Evolutionary conservation across 495 filamentous ascomycete species (phyloP).

Genomic region (Aspergillus homomorphus): DNA sequence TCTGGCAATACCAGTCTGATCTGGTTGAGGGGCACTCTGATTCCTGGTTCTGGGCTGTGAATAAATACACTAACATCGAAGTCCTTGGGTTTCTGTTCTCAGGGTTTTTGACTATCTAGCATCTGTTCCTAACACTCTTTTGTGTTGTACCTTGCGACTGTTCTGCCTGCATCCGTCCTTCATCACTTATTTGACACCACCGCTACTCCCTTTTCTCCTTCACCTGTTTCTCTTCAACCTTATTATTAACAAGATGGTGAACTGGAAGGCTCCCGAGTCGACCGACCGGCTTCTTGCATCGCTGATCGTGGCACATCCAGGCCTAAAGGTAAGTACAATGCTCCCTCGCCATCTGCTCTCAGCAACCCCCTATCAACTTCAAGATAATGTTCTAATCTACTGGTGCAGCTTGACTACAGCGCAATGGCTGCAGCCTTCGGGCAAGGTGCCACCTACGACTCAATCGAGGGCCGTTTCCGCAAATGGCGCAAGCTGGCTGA

Average conservation of each 20-base stretch:
- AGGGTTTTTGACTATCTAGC: neutral
- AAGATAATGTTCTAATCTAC: neutral
- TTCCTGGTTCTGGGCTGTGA: neutral
- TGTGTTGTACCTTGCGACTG: neutral
- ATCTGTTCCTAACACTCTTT: neutral
- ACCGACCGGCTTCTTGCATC: slow-evolving; percentile 32
- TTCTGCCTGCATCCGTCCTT: too few relatives aligned
- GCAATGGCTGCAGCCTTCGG: slow-evolving; percentile 23
- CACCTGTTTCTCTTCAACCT: neutral
- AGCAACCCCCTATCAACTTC: neutral
- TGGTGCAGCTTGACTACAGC: slow-evolving; percentile 21
- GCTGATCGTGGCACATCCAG: slow-evolving; percentile 29
- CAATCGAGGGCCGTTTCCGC: slow-evolving; percentile 22
- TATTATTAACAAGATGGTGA: slow-evolving; percentile 30
- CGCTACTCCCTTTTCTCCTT: neutral
- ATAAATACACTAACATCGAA: neutral
- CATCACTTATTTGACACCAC: too few relatives aligned
- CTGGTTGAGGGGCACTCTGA: neutral
- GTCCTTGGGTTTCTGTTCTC: neutral
- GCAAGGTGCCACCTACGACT: slow-evolving; percentile 24
- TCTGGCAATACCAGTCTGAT: neutral
- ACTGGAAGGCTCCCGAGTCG: slow-evolving; percentile 33
- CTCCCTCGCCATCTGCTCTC: neutral
- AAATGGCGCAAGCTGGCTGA: slow-evolving; percentile 23
- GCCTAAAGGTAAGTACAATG: slow-evolving; percentile 16